phyloP scores from a whole-genome alignment of 108 stramenopile species.

The Nannochloropsis oceanica region DNA sequence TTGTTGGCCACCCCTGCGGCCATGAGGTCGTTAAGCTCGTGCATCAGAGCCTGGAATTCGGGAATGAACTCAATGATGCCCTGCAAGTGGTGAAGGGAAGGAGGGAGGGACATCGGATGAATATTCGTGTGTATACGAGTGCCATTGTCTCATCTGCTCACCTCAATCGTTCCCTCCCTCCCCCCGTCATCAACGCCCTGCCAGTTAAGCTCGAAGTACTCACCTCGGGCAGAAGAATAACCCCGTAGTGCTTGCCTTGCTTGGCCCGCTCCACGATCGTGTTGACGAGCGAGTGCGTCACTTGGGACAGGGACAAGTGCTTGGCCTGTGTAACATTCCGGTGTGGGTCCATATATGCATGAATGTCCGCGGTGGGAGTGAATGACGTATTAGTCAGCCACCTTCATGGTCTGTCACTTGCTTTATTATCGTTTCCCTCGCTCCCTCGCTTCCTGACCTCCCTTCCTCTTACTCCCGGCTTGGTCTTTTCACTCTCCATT shows the following conservation, averaged over 20 bases:
- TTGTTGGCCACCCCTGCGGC: constrained; percentile 17
- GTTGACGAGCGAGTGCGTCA: neutral
- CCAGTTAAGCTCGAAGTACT: neutral
- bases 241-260: constrained; percentile 34
- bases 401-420: no score
- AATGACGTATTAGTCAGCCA: neutral
- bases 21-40: constrained; percentile 34
- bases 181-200: neutral
- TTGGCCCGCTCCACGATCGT: neutral
- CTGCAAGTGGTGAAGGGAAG: neutral
- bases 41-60: constrained; percentile 30
- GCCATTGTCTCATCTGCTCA: no score
- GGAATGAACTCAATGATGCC: constrained; percentile 42
- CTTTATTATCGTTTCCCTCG: no score
- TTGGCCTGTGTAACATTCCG: neutral
- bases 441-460: constrained; percentile 1
- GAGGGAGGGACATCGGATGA: neutral
- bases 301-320: neutral
- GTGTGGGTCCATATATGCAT: no score
- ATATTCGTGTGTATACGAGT: no score
- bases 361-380: neutral
- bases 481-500: no score
- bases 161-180: neutral
- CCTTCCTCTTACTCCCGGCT: no score
- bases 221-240: constrained; percentile 35